phyloP scores from a whole-genome alignment of 176 grass and related monocot genomes.

The Elymus sibiricus region DNA sequence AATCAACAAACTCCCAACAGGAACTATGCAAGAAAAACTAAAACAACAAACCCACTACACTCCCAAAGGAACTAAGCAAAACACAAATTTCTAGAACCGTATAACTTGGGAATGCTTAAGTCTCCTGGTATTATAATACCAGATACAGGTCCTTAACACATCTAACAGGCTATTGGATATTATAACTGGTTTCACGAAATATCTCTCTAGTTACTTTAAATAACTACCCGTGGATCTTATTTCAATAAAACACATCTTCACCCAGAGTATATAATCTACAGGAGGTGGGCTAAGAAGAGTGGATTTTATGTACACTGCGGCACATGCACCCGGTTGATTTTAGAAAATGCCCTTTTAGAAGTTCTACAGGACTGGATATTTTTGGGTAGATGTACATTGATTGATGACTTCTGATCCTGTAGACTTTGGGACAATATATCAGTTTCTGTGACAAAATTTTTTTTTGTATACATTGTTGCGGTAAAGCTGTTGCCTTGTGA shows the following conservation, averaged over 20 bases:
- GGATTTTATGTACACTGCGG: background rate
- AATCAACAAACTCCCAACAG: background rate
- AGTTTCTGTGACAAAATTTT: background rate
- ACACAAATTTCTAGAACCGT: background rate
- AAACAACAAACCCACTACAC: background rate
- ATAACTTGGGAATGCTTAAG: background rate
- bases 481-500: too few relatives aligned
- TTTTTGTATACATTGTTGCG: too few relatives aligned
- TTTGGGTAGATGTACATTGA: background rate
- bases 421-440: background rate
- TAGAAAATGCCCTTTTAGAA: background rate
- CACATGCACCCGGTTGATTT: background rate
- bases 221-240: background rate
- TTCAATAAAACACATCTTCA: background rate
- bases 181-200: conserved; percentile 11
- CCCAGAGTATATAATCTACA: background rate
- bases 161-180: background rate
- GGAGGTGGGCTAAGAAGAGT: background rate
- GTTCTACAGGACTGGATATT: background rate
- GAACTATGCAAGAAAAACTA: background rate
- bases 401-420: background rate
- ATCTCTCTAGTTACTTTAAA: background rate
- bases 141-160: background rate
- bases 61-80: background rate
- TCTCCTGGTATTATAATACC: background rate